Conservation (phyloP, 352 stramenopile genomes). For the Phytopythium ostracodes region DNA sequence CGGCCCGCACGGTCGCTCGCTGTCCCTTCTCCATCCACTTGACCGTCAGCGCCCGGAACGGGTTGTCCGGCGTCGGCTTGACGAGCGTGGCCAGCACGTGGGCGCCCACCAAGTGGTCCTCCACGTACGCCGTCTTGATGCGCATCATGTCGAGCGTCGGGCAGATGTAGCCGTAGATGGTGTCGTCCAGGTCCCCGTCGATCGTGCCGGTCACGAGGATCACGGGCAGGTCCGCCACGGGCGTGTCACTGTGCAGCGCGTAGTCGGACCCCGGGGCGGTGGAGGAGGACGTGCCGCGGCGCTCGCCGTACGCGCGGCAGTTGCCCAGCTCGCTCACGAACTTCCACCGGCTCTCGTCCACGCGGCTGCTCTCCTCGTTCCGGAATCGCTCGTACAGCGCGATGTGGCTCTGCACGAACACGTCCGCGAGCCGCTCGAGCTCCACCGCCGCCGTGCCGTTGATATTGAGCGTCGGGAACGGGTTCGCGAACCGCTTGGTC, state of each 20-base stretch:
- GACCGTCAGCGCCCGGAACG: constrained; percentile 34
- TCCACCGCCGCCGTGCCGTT: constrained; percentile 18
- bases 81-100: constrained; percentile 41
- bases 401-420: constrained; percentile 38
- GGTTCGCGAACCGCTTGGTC: constrained; percentile 37
- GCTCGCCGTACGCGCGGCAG: constrained; percentile 34
- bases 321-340: constrained; percentile 33
- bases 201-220: constrained; percentile 34
- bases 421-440: constrained; percentile 23
- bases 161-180: constrained; percentile 36
- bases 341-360: constrained; percentile 36
- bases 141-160: constrained; percentile 31
- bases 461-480: constrained; percentile 33
- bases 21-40: constrained; percentile 51
- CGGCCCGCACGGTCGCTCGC: constrained; percentile 24
- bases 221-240: constrained; percentile 17
- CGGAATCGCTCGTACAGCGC: constrained; percentile 38
- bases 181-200: constrained; percentile 37
- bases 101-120: constrained; percentile 33
- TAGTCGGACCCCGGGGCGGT: constrained; percentile 19
- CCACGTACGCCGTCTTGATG: constrained; percentile 39
- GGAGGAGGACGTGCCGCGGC: constrained; percentile 18
- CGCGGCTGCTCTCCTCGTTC: constrained; percentile 20
- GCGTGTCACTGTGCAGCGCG: constrained; percentile 20
- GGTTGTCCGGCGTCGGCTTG: constrained; percentile 22